Conservation (phyloP, 2,329 filamentous ascomycete species). For the Bipolaris oryzae region DNA sequence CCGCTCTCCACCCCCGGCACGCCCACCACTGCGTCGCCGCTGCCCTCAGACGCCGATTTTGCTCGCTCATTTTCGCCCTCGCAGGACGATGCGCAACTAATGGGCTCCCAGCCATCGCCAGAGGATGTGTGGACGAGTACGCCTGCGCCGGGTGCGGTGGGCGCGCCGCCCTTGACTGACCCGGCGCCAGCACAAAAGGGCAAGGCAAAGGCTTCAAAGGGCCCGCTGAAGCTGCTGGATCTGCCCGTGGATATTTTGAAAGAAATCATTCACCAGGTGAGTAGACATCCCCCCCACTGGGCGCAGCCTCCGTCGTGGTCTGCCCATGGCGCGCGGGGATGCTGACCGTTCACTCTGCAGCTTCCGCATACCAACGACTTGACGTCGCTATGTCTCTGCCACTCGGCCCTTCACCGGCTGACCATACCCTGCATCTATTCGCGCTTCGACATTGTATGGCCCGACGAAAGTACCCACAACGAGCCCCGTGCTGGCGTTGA, state of each 20-base stretch:
- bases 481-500: slow-evolving; percentile 76
- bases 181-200: slow-evolving; percentile 56
- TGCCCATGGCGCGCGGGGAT: not conserved
- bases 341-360: slow-evolving; percentile 52
- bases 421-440: slow-evolving; percentile 82
- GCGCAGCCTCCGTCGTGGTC: not conserved
- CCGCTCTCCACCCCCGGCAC: slow-evolving; percentile 37
- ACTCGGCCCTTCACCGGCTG: slow-evolving; percentile 76
- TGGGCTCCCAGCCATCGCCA: slow-evolving; percentile 16
- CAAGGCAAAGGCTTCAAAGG: slow-evolving; percentile 55
- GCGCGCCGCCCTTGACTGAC: slow-evolving; percentile 26
- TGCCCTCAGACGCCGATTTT: slow-evolving; percentile 32
- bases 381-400: slow-evolving; percentile 76
- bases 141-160: slow-evolving; percentile 11
- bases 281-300: slow-evolving; percentile 19
- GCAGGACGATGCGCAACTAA: slow-evolving; percentile 30
- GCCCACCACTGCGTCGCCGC: slow-evolving; percentile 38
- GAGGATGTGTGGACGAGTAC: slow-evolving; percentile 22
- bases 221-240: slow-evolving; percentile 71
- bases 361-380: slow-evolving; percentile 82
- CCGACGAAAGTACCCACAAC: slow-evolving; percentile 68
- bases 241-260: slow-evolving; percentile 79
- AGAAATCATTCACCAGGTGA: slow-evolving; percentile 78
- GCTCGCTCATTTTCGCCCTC: slow-evolving; percentile 26
- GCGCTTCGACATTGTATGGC: slow-evolving; percentile 88